Evolutionary conservation across 441 rosid species (phyloP).

Genomic region (Manihot esculenta): DNA sequence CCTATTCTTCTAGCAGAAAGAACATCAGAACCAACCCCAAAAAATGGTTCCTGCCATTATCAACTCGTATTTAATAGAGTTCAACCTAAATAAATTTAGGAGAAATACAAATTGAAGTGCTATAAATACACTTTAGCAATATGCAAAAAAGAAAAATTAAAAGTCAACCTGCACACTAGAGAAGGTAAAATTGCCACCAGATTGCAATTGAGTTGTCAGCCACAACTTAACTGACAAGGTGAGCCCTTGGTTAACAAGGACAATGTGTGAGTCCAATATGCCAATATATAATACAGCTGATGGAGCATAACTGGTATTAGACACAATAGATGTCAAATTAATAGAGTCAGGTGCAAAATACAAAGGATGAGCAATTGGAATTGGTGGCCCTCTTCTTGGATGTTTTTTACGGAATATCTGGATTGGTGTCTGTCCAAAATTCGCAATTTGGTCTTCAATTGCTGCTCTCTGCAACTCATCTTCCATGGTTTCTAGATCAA

Average conservation of each 20-base stretch:
- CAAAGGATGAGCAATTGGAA: conserved; percentile 95
- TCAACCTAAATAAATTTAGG: not conserved
- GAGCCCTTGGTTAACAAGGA: conserved; percentile 86
- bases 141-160: conserved; percentile 20
- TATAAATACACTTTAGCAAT: conserved; percentile 5
- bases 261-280: conserved; percentile 75
- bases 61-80: conserved; percentile 13
- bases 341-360: conserved; percentile 93
- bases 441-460: conserved; percentile 98
- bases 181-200: conserved; percentile 96
- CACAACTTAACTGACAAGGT: conserved; percentile 92
- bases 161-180: conserved; percentile 79
- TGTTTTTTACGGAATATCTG: conserved; percentile 96
- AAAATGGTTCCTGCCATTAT: conserved; percentile 81
- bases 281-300: conserved; percentile 76
- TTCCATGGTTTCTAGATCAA: conserved; percentile 85
- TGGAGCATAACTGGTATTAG: conserved; percentile 55
- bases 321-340: conserved; percentile 70
- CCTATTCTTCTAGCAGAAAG: conserved; percentile 89
- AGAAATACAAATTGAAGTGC: not conserved
- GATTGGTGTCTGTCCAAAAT: conserved; percentile 99
- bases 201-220: conserved; percentile 93
- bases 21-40: conserved; percentile 95
- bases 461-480: conserved; percentile 97
- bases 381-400: conserved; percentile 98